Percentiles rank a stretch among this genome's conserved stretches.
phyloP scores from a whole-genome alignment of 2,329 filamentous ascomycete genomes.

The Thelonectria discophora region DNA sequence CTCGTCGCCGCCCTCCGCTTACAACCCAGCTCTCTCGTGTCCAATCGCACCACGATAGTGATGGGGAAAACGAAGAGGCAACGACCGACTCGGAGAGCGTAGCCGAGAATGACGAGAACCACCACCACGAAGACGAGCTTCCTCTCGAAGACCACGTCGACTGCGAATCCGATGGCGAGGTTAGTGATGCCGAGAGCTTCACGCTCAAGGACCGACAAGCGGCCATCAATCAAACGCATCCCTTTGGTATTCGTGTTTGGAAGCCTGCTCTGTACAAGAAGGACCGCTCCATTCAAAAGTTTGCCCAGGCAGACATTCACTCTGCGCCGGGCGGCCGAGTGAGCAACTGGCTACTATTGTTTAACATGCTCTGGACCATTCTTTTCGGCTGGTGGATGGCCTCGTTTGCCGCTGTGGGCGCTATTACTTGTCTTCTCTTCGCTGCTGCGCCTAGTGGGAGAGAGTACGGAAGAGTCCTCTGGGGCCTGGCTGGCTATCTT shows the following conservation, averaged over 20 bases:
- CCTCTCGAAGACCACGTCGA: slow-evolving; percentile 59
- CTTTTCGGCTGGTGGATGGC: slow-evolving; percentile 98
- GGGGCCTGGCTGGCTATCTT: slow-evolving; percentile 84
- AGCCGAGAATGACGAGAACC: slow-evolving; percentile 44
- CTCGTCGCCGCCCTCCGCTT: slow-evolving; percentile 48
- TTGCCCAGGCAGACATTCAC: slow-evolving; percentile 95
- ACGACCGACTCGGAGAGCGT: slow-evolving; percentile 36
- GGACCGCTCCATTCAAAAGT: slow-evolving; percentile 93
- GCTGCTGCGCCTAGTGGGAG: slow-evolving; percentile 80
- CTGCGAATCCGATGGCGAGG: slow-evolving; percentile 73
- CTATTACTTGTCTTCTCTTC: slow-evolving; percentile 80
- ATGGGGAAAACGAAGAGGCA: slow-evolving; percentile 36
- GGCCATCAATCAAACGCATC: slow-evolving; percentile 98
- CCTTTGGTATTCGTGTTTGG: slow-evolving; percentile 98
- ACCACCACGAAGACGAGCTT: slow-evolving; percentile 50
- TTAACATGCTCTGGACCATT: slow-evolving; percentile 90
- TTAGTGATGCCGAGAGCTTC: slow-evolving; percentile 96
- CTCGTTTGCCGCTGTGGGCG: slow-evolving; percentile 76
- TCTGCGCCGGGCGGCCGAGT: slow-evolving; percentile 90
- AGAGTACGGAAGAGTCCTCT: slow-evolving; percentile 86
- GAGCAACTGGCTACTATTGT: slow-evolving; percentile 82
- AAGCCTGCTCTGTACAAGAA: slow-evolving; percentile 99
- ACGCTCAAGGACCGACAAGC: slow-evolving; percentile 96
- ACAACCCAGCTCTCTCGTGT: slow-evolving; percentile 52
- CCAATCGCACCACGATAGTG: slow-evolving; percentile 48